phyloP scores from a whole-genome alignment of 306 rosid species.

The Fagus crenata region DNA sequence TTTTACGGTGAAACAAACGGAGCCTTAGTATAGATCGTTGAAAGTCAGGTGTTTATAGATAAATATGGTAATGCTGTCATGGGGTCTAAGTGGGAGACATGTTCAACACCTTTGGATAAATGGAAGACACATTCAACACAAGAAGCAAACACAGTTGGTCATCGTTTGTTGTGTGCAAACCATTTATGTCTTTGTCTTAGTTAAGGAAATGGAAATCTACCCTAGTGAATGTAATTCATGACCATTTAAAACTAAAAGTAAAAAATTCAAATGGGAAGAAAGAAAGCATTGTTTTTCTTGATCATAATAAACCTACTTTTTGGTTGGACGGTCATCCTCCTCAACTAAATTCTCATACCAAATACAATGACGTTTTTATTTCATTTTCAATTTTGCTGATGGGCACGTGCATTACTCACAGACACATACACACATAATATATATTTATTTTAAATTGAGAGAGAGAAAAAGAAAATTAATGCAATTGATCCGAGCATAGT shows the following conservation, averaged over 20 bases:
- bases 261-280: background rate
- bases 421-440: background rate
- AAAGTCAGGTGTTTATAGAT: background rate
- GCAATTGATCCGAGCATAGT: too few relatives aligned
- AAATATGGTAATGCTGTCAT: slow-evolving; percentile 27
- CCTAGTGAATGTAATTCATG: slow-evolving; percentile 22
- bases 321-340: slow-evolving; percentile 49
- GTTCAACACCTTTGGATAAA: too few relatives aligned
- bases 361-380: slow-evolving; percentile 17
- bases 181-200: background rate
- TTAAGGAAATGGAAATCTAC: background rate
- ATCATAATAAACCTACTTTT: slow-evolving; percentile 11
- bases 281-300: slow-evolving; percentile 22
- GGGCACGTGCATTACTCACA: background rate
- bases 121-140: too few relatives aligned
- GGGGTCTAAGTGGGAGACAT: slow-evolving; percentile 22
- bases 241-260: background rate
- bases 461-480: too few relatives aligned
- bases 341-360: slow-evolving; percentile 38
- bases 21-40: too few relatives aligned
- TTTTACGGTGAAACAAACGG: too few relatives aligned
- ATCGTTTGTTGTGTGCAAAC: background rate
- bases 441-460: too few relatives aligned
- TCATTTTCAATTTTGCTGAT: background rate
- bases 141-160: slow-evolving; percentile 1